Percentiles rank a stretch among this genome's conserved stretches.
Conservation (phyloP, 129 eudicot species). For the Flaveria brownii region DNA sequence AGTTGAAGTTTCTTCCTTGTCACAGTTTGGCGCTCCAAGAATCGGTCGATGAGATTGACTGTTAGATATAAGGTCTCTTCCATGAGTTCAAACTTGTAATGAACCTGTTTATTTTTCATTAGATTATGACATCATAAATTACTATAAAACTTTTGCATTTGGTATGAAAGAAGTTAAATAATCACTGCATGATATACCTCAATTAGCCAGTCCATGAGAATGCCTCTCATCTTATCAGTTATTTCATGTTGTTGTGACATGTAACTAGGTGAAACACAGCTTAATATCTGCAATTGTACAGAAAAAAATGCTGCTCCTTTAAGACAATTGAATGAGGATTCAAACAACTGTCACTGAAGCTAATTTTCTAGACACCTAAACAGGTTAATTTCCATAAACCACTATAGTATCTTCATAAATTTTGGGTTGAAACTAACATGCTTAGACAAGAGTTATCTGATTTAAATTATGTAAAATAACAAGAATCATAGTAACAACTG, state of each 20-base stretch:
- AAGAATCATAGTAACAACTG: neutral
- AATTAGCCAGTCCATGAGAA: constrained; percentile 88
- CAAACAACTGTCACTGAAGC: neutral
- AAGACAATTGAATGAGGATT: neutral
- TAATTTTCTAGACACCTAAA: neutral
- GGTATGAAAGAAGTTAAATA: neutral
- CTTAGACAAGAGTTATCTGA: neutral
- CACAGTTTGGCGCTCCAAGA: constrained; percentile 53
- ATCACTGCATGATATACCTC: constrained; percentile 52
- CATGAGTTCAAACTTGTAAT: constrained; percentile 92
- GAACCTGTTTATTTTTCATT: constrained; percentile 52
- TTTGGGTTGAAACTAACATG: neutral
- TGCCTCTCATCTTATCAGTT: constrained; percentile 84
- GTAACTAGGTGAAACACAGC: constrained; percentile 73
- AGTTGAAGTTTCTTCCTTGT: constrained; percentile 83
- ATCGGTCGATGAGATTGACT: constrained; percentile 83
- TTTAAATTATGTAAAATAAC: neutral
- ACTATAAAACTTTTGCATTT: neutral
- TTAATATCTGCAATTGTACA: constrained; percentile 43
- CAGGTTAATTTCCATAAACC: neutral
- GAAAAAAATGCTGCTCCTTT: no score
- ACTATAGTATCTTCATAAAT: constrained; percentile 6
- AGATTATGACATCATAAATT: neutral
- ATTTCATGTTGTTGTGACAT: constrained; percentile 69
- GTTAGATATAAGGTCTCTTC: constrained; percentile 91